Conservation (phyloP, 208 protist species). For the Trypanosomatidae sp. region DNA sequence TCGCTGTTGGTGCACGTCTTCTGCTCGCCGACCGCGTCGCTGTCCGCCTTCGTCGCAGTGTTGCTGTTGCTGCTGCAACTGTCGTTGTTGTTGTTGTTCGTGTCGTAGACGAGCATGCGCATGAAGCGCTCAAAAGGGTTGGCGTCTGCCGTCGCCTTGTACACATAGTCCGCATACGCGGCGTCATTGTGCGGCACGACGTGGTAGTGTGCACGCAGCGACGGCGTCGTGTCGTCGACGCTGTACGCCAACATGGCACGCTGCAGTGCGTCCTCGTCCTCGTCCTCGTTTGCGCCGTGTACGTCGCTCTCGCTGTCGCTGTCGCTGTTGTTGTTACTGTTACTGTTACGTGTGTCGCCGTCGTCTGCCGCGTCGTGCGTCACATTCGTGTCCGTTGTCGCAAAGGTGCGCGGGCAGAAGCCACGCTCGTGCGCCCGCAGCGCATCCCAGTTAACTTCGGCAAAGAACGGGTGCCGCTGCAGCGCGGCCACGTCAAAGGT, state of each 20-base stretch:
- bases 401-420: conserved; percentile 17
- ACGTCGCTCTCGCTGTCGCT: no score
- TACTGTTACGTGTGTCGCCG: background rate
- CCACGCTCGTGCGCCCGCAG: conserved; percentile 30
- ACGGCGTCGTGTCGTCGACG: conserved; percentile 23
- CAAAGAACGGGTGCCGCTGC: conserved; percentile 49
- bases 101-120: background rate
- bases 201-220: conserved; percentile 39
- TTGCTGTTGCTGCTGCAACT: background rate
- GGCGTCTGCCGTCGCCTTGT: conserved; percentile 52
- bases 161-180: conserved; percentile 71
- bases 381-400: background rate
- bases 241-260: no score
- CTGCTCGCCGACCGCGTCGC: background rate
- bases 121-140: conserved; percentile 71
- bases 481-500: conserved; percentile 46
- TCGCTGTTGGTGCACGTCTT: background rate
- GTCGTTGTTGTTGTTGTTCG: background rate
- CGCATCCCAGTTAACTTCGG: conserved; percentile 45
- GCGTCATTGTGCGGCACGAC: conserved; percentile 29
- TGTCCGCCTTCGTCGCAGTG: background rate
- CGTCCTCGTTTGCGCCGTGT: no score
- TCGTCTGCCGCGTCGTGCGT: background rate
- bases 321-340: conserved; percentile 1
- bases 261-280: no score